Evolutionary conservation across 2,329 filamentous ascomycete genomes (phyloP).

Genomic region (Simplicillium sp.): DNA sequence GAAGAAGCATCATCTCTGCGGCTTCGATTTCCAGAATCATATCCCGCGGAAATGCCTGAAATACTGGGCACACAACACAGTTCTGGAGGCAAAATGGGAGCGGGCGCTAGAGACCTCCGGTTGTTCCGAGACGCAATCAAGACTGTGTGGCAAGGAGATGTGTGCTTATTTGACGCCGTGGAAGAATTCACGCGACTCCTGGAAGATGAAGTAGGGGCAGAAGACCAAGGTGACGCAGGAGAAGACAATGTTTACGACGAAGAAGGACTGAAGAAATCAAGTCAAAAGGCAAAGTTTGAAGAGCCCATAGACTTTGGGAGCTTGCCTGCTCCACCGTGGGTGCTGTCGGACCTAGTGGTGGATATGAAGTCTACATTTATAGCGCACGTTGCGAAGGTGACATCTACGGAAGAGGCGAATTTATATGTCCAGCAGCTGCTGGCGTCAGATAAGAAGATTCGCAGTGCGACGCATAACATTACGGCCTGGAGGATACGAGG

Average conservation of each 20-base stretch:
- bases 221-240: slow-evolving; percentile 14
- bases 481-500: slow-evolving; percentile 81
- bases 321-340: slow-evolving; percentile 50
- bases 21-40: slow-evolving; percentile 61
- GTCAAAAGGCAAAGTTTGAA: neutral
- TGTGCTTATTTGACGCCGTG: slow-evolving; percentile 87
- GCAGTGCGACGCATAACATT: slow-evolving; percentile 90
- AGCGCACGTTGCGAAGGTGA: slow-evolving; percentile 63
- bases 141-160: slow-evolving; percentile 63
- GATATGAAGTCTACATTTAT: slow-evolving; percentile 87
- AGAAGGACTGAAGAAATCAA: neutral
- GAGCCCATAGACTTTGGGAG: slow-evolving; percentile 12
- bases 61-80: slow-evolving; percentile 76
- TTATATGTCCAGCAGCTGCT: slow-evolving; percentile 66
- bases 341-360: slow-evolving; percentile 59
- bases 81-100: slow-evolving; percentile 62
- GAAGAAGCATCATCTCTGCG: slow-evolving; percentile 46
- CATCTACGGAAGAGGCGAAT: slow-evolving; percentile 61
- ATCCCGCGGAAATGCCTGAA: slow-evolving; percentile 64
- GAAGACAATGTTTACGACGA: slow-evolving; percentile 10
- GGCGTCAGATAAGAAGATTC: slow-evolving; percentile 71
- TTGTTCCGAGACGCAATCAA: slow-evolving; percentile 58
- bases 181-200: slow-evolving; percentile 54
- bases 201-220: slow-evolving; percentile 18
- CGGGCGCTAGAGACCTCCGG: slow-evolving; percentile 61